Evolutionary conservation across 129 eudicot genomes (phyloP).

Genomic region (sunflower (Helianthus annuus)): HanXRQr2.0-SUNRISE NC_035447.2:88192969-88193468

Average conservation of each 20-base stretch:
- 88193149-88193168: not conserved
- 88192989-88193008: too few relatives aligned
- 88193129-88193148: not conserved
- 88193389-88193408: conserved; percentile 98
- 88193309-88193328: conserved; percentile 9
- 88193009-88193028: too few relatives aligned
- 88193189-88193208: not conserved
- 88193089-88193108: not conserved
- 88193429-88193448: not conserved
- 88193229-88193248: not conserved
- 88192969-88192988: too few relatives aligned
- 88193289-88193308: conserved; percentile 13
- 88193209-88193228: not conserved
- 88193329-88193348: conserved; percentile 58
- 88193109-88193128: conserved; percentile 1
- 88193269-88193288: not conserved
- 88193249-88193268: not conserved
- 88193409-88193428: conserved; percentile 52
- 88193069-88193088: not conserved
- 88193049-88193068: too few relatives aligned
- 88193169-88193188: not conserved
- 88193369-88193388: conserved; percentile 75
- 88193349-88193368: conserved; percentile 90
- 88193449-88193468: not conserved
- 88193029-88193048: too few relatives aligned